A percentile compares a stretch with the other conserved stretches of the same genome.
Evolutionary conservation across 176 grass and related monocot species (phyloP).

Genomic region (Paspalum notatum): DNA sequence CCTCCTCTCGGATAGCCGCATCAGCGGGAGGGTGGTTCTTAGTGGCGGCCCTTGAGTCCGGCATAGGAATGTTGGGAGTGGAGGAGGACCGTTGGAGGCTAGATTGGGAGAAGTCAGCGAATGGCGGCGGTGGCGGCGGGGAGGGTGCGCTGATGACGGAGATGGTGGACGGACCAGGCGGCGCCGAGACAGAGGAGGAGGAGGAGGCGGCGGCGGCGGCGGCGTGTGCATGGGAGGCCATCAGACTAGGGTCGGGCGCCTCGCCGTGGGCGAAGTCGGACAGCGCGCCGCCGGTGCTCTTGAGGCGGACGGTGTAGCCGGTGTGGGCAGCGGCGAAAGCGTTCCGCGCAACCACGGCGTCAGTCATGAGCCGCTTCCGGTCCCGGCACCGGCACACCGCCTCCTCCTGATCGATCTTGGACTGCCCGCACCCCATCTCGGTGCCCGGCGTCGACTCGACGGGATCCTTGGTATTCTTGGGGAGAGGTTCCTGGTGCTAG

Average conservation of each 20-base stretch:
- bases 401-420: constrained; percentile 95
- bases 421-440: constrained; percentile 85
- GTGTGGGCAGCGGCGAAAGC: constrained; percentile 93
- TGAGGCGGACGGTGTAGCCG: constrained; percentile 68
- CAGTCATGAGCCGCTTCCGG: constrained; percentile 58
- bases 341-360: constrained; percentile 68
- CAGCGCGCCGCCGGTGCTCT: constrained; percentile 81
- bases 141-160: constrained; percentile 40
- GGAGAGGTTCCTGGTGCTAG: constrained; percentile 2
- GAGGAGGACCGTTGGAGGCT: constrained; percentile 72
- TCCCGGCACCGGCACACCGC: constrained; percentile 81
- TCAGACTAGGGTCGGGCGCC: constrained; percentile 48
- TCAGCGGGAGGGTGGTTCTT: constrained; percentile 37
- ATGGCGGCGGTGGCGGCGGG: constrained; percentile 59
- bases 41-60: constrained; percentile 34
- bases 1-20: constrained; percentile 71
- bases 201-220: constrained; percentile 13
- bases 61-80: constrained; percentile 77
- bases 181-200: constrained; percentile 39
- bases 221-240: constrained; percentile 28
- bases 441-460: constrained; percentile 8
- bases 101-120: constrained; percentile 36
- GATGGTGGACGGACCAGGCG: constrained; percentile 38
- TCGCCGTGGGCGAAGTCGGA: constrained; percentile 78
- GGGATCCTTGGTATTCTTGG: constrained; percentile 1